Evolutionary conservation across 2,329 filamentous ascomycete genomes (phyloP), one percentile per base, ranked within the genome.

Genomic region (Penicillium janthinellum): DNA sequence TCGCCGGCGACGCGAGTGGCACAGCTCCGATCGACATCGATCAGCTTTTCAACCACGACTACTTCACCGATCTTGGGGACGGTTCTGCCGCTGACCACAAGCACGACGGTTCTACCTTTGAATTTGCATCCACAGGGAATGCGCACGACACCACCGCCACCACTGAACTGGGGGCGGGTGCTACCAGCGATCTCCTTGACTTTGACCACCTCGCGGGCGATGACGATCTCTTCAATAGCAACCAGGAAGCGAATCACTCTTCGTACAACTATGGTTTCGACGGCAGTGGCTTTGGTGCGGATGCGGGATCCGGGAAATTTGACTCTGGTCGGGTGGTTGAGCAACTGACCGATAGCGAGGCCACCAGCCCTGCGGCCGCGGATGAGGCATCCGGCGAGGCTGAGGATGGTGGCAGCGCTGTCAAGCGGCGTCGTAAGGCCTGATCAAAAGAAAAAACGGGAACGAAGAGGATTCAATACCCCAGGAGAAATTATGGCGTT

Each of bases 11-110:
- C 34, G 73, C 73, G 14, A 74, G 68, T 38, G 72, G 82, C 2
- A 76, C 74, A 5, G 77, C 77, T 28, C 77, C 78, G 1, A 77
- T 86, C 39, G 84, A 87, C 61, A 78, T 87, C 2, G 83, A 86
- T 64, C 77, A 79, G n/a, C 84, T 87, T 61, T 82, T 87, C 60
- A 82, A 84, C 63, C 81, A 82, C 28, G 83, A 86, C 63, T 85
- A 83, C 66, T 85, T 85, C 62, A 78, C 80, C 22, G 78, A 81
- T 53, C 69, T 77, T 51, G 69, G 61, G 14, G 73, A 75, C 35
- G 54, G 14, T n/a, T 70, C 22, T 71, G 75, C n/a, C 63, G 73
- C 38, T 49, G 69, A 67, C 35, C 71, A 72, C 37, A 64, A 61
- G 14, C 65, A 67, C 37, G 66, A 67, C 41, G 64, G 71, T 49